Evolutionary conservation across 2,329 filamentous ascomycete species (phyloP), one percentile per base, ranked within the genome.

Genomic region (Didymosphaeria variabile): DNA sequence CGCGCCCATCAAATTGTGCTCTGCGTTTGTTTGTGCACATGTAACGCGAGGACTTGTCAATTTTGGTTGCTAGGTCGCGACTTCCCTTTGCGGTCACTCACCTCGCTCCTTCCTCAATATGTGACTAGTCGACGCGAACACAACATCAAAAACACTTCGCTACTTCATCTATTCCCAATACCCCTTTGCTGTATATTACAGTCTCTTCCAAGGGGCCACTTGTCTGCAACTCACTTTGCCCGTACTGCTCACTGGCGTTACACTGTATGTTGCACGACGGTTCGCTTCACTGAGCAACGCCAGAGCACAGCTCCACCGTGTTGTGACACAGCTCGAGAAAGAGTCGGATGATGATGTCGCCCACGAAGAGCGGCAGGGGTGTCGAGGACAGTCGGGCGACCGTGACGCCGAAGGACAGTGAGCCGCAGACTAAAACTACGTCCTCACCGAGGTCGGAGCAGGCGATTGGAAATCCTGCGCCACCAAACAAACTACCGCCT

Each of bases 41-140:
- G 34, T 40, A 53, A 19, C 10, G 21, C 50, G 34, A n/a, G n/a
- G 12, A 32, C 21, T 10, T 13, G 9, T 55, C 38, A 19, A 52
- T 29, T 46, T 31, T 56, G 38, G 23, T 4, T 15, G 8, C 29
- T 12, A 34, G 52, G 23, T n/a, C 45, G 46, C 46, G 36, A 50
- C 53, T 60, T 52, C 53, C 53, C 31, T 17, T n/a, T 46, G 9
- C 15, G 19, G 17, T 15, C n/a, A n/a, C 23, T n/a, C 42, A 44
- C 36, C 32, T 60, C 21, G 52, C 40, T 38, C 58, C 31, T 50
- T 56, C 53, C 52, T 21, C 26, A 38, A 19, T 6, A 12, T 57
- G 23, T 19, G 45, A 40, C 21, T 17, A 23, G 13, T 12, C 32
- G 19, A 55, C 46, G 38, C 58, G 56, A 56, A 46, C 32, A 52